A percentile compares a stretch with the other conserved stretches of the same genome.
phyloP scores from a whole-genome alignment of 331 rosid genomes.

The Stylosanthes scabra region DNA sequence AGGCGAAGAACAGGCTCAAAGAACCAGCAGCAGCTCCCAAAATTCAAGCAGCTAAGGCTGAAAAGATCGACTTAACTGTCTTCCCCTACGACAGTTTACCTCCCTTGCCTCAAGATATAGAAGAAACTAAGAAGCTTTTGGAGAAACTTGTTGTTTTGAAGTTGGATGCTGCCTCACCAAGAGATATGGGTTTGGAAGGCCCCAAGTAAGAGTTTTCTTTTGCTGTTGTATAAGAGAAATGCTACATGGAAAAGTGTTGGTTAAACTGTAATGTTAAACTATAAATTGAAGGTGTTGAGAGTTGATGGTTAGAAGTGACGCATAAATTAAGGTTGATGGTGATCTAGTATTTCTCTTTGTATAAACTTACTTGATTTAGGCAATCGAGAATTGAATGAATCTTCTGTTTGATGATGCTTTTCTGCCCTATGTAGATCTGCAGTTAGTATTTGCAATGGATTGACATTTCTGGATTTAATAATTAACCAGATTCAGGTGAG shows the following conservation, averaged over 20 bases:
- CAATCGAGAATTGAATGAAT: no score
- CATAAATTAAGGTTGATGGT: no score
- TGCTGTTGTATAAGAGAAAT: not conserved
- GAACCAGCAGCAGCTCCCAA: no score
- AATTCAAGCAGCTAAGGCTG: conserved; percentile 43
- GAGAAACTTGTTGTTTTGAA: conserved; percentile 78
- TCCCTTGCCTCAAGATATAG: conserved; percentile 52
- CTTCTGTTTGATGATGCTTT: not conserved
- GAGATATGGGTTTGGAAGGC: conserved; percentile 56
- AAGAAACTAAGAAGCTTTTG: conserved; percentile 60
- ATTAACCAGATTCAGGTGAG: conserved; percentile 72
- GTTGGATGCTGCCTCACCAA: conserved; percentile 55
- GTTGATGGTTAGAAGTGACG: no score
- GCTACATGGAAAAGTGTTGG: no score
- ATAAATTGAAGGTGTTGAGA: no score
- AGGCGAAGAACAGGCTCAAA: conserved; percentile 44
- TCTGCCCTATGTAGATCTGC: conserved; percentile 54
- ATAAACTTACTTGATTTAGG: no score
- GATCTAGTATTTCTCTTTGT: no score
- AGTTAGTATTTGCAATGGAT: conserved; percentile 54
- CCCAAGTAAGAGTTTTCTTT: conserved; percentile 59
- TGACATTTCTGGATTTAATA: conserved; percentile 59
- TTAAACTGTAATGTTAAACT: no score
- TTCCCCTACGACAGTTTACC: conserved; percentile 58
- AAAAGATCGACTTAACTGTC: conserved; percentile 49